Percentiles rank a stretch among this genome's conserved stretches.
These are phyloP conservation scores for Colletotrichum neosansevieriae DNA, from an alignment of 2,329 filamentous ascomycete genomes.

Conservation along the genomic window DNA sequence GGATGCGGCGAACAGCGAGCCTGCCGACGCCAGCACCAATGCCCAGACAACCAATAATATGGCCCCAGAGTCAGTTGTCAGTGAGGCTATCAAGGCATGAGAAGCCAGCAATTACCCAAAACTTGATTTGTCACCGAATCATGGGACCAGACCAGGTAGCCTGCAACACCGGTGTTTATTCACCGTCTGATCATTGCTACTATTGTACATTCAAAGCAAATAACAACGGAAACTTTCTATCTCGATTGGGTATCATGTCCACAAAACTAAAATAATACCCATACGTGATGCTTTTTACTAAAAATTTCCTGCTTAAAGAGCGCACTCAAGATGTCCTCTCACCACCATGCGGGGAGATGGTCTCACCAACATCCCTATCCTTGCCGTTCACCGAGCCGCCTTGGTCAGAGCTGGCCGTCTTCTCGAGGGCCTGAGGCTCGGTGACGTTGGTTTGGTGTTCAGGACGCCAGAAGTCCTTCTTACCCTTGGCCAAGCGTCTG, in stretches of 20 bases:
- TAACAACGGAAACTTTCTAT: background rate
- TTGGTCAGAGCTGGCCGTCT: constrained; percentile 39
- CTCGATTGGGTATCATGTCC: constrained; percentile 9
- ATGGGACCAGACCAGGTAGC: background rate
- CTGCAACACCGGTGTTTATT: constrained; percentile 1
- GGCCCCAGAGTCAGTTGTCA: background rate
- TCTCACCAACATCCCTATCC: constrained; percentile 37
- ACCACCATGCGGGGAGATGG: constrained; percentile 29
- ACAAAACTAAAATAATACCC: background rate
- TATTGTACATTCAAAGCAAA: constrained; percentile 9
- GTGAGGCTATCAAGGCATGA: background rate
- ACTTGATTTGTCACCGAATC: background rate
- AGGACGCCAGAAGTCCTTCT: constrained; percentile 79
- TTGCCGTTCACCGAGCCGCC: constrained; percentile 33
- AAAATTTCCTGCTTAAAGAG: background rate
- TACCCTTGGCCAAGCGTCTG: constrained; percentile 70
- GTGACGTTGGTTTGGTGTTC: constrained; percentile 45
- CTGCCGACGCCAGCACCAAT: background rate
- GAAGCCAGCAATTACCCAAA: background rate
- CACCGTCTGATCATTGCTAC: constrained; percentile 6
- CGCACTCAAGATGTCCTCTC: constrained; percentile 9
- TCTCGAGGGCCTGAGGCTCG: constrained; percentile 42
- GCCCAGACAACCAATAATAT: background rate
- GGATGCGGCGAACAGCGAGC: constrained; percentile 6
- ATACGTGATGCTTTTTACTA: background rate